Percentiles rank a stretch among this genome's conserved stretches.
phyloP scores from a whole-genome alignment of 371 early-diverging fungal species.

The Mortierella sp. region DNA sequence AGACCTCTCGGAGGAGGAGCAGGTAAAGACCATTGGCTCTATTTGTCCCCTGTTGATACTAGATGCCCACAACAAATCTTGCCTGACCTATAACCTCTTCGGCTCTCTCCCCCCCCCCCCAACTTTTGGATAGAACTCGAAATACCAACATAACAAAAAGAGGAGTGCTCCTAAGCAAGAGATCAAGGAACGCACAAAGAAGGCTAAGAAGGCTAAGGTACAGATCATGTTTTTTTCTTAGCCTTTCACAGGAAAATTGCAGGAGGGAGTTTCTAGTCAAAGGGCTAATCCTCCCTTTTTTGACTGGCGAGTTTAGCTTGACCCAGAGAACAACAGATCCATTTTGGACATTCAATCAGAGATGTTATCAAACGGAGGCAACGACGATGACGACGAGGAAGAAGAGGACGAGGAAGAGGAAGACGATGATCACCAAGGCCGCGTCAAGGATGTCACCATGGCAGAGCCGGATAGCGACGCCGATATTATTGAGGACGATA shows the following conservation, averaged over 20 bases:
- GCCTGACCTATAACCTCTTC: no score
- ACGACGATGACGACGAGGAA: slow-evolving; percentile 40
- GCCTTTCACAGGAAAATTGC: no score
- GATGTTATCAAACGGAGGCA: slow-evolving; percentile 48
- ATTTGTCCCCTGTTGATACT: not conserved
- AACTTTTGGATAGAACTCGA: slow-evolving; percentile 54
- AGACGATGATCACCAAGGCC: slow-evolving; percentile 35
- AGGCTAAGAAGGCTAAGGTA: slow-evolving; percentile 82
- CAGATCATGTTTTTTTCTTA: not conserved
- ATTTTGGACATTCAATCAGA: slow-evolving; percentile 63
- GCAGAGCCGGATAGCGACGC: slow-evolving; percentile 22
- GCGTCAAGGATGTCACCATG: slow-evolving; percentile 38
- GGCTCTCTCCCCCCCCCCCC: not conserved
- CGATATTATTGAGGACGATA: slow-evolving; percentile 40
- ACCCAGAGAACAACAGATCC: slow-evolving; percentile 64
- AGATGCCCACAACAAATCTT: no score
- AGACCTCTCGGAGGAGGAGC: slow-evolving; percentile 59
- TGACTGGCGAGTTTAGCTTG: slow-evolving; percentile 45
- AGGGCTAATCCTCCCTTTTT: no score
- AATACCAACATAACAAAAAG: slow-evolving; percentile 78
- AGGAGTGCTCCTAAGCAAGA: slow-evolving; percentile 82
- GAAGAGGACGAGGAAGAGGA: slow-evolving; percentile 50
- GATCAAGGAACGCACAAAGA: slow-evolving; percentile 80
- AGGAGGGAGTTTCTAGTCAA: no score
- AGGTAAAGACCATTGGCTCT: slow-evolving; percentile 22